phyloP scores from a whole-genome alignment of 2,329 filamentous ascomycete genomes.

The Pseudogymnoascus sp. region DNA sequence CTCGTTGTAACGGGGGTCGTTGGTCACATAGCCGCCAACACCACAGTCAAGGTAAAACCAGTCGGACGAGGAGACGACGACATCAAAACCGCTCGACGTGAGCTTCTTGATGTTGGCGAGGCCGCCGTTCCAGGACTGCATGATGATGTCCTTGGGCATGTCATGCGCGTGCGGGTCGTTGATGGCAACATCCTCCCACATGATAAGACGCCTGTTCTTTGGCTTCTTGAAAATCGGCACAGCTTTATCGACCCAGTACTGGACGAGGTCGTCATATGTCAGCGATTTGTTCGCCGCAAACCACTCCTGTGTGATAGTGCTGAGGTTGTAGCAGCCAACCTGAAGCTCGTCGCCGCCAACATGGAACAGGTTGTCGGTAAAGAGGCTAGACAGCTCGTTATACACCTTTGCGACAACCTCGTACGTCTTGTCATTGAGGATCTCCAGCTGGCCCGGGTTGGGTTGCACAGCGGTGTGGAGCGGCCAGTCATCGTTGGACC shows the following conservation, averaged over 20 bases:
- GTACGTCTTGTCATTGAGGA: conserved; percentile 63
- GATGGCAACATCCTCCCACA: conserved; percentile 78
- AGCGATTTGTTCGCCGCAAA: conserved; percentile 66
- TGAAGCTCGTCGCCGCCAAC: conserved; percentile 72
- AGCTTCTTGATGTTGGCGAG: conserved; percentile 50
- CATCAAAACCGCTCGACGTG: conserved; percentile 55
- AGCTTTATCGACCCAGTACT: conserved; percentile 58
- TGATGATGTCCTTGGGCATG: conserved; percentile 59
- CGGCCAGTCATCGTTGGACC: conserved; percentile 48
- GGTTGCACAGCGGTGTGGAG: conserved; percentile 58
- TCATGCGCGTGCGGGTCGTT: conserved; percentile 44
- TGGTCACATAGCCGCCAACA: conserved; percentile 62
- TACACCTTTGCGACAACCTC: conserved; percentile 48
- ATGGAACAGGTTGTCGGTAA: conserved; percentile 70
- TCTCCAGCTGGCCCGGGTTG: conserved; percentile 49
- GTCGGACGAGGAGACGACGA: conserved; percentile 65
- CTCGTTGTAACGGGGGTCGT: conserved; percentile 48
- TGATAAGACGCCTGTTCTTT: conserved; percentile 46
- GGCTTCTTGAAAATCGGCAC: conserved; percentile 55
- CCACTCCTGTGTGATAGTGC: conserved; percentile 38
- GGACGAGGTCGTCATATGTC: conserved; percentile 60
- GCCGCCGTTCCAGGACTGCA: conserved; percentile 68
- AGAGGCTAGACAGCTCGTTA: conserved; percentile 60
- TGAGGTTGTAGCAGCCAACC: conserved; percentile 49
- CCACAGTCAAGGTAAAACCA: conserved; percentile 80